Conservation (phyloP, 2,329 filamentous ascomycete genomes). For the Knufia petricola region DNA sequence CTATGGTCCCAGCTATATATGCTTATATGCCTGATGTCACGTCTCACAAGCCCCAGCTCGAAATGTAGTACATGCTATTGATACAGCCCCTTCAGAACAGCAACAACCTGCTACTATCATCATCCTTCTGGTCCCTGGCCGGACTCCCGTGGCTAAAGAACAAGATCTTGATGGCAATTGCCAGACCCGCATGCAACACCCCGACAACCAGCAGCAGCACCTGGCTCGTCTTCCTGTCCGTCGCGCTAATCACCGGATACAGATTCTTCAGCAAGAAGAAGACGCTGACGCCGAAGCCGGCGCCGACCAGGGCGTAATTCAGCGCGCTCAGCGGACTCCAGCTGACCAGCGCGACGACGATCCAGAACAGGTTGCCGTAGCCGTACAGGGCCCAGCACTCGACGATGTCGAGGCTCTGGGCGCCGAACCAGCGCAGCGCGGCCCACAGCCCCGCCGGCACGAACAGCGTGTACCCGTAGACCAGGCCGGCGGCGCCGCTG, state of each 20-base stretch:
- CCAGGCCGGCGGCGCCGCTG: conserved; percentile 78
- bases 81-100: conserved; percentile 1
- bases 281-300: conserved; percentile 75
- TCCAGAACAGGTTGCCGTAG: conserved; percentile 95
- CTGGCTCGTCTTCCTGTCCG: conserved; percentile 85
- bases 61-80: conserved; percentile 1
- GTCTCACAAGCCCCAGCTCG: background rate
- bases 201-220: conserved; percentile 75
- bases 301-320: conserved; percentile 86
- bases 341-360: conserved; percentile 81
- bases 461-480: conserved; percentile 90
- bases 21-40: background rate
- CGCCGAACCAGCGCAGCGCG: conserved; percentile 88
- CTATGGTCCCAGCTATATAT: background rate
- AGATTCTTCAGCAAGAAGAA: conserved; percentile 77
- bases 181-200: conserved; percentile 74
- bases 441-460: conserved; percentile 80
- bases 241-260: conserved; percentile 84
- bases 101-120: conserved; percentile 11
- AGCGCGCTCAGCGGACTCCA: conserved; percentile 79
- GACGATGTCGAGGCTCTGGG: conserved; percentile 81
- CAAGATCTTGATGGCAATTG: conserved; percentile 88
- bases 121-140: conserved; percentile 34
- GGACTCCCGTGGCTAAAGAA: conserved; percentile 79
- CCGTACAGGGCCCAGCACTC: conserved; percentile 95